Evolutionary conservation across 306 rosid genomes (phyloP).

Genomic region (barrel medic (Medicago truncatula)): DNA sequence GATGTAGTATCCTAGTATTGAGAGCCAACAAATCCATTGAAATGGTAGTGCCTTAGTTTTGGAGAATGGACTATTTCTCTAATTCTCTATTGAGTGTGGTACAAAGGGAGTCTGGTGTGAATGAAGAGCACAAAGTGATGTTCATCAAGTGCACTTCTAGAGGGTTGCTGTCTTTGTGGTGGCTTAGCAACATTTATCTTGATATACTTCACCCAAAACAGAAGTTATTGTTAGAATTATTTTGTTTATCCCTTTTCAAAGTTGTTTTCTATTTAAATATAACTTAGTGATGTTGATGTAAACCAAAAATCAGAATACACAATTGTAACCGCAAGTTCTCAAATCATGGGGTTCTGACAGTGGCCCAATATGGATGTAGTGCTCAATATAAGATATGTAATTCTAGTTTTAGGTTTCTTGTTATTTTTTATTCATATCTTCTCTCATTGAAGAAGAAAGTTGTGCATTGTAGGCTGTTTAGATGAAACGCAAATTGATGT

Average conservation of each 20-base stretch:
- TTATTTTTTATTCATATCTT: not conserved
- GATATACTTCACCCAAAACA: slow-evolving; percentile 1
- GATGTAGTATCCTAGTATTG: slow-evolving; percentile 2
- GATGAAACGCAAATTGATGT: not conserved
- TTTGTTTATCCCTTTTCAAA: slow-evolving; percentile 3
- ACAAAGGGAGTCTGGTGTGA: not conserved
- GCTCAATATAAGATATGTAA: not conserved
- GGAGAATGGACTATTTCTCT: not conserved
- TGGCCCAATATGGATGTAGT: not conserved
- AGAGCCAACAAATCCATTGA: not conserved
- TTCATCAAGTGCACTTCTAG: not conserved
- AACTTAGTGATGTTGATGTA: not conserved
- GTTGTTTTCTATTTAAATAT: slow-evolving; percentile 11
- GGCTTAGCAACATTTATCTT: not conserved
- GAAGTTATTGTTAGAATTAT: not conserved
- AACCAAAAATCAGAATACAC: slow-evolving; percentile 10
- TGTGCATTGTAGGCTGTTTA: not conserved
- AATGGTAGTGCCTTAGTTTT: not conserved
- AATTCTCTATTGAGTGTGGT: not conserved
- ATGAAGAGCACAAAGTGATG: not conserved
- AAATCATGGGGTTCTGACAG: not conserved
- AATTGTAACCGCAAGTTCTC: not conserved
- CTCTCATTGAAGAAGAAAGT: slow-evolving; percentile 7
- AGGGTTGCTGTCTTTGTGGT: not conserved
- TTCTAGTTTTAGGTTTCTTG: not conserved